These are phyloP conservation scores for Serendipita vermifera DNA, from an alignment of 768 basidiomycete genomes.

Conservation along the genomic window DNA sequence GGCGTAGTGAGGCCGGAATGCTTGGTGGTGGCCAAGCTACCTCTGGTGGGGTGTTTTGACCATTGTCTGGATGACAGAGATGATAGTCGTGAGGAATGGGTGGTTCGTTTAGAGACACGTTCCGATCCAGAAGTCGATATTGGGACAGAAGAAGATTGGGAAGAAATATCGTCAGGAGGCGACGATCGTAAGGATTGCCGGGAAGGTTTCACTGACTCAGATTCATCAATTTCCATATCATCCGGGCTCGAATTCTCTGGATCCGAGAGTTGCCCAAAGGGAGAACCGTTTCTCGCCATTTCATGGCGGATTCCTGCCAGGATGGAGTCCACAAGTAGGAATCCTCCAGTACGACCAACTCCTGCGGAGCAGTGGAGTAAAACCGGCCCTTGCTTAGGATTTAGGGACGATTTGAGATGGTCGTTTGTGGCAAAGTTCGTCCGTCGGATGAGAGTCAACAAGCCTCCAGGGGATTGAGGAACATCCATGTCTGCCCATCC, in stretches of 20 bases:
- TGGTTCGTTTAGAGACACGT: not conserved
- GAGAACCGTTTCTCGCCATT: slow-evolving; percentile 22
- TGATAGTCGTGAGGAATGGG: too few relatives aligned
- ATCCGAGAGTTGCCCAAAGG: not conserved
- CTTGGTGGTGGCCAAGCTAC: not conserved
- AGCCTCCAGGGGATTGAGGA: slow-evolving; percentile 63
- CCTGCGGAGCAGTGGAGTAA: slow-evolving; percentile 88
- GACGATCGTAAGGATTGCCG: not conserved
- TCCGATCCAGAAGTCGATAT: slow-evolving; percentile 1
- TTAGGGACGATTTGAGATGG: slow-evolving; percentile 15
- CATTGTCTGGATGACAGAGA: not conserved
- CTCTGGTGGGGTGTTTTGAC: not conserved
- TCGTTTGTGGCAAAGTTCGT: slow-evolving; percentile 33
- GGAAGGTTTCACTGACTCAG: slow-evolving; percentile 10
- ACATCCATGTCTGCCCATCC: slow-evolving; percentile 98
- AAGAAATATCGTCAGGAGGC: not conserved
- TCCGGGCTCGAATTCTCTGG: slow-evolving; percentile 7
- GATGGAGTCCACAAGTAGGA: slow-evolving; percentile 80
- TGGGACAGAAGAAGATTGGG: not conserved
- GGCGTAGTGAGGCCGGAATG: not conserved
- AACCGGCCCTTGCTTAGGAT: slow-evolving; percentile 33
- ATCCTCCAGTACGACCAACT: slow-evolving; percentile 88
- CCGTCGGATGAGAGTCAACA: slow-evolving; percentile 60
- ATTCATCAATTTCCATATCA: slow-evolving; percentile 22
- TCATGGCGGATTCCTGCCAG: slow-evolving; percentile 60